Evolutionary conservation across 371 early-diverging fungal species (phyloP), one percentile per base, ranked within the genome.

Genomic region (Astathelohania contejeani): DNA sequence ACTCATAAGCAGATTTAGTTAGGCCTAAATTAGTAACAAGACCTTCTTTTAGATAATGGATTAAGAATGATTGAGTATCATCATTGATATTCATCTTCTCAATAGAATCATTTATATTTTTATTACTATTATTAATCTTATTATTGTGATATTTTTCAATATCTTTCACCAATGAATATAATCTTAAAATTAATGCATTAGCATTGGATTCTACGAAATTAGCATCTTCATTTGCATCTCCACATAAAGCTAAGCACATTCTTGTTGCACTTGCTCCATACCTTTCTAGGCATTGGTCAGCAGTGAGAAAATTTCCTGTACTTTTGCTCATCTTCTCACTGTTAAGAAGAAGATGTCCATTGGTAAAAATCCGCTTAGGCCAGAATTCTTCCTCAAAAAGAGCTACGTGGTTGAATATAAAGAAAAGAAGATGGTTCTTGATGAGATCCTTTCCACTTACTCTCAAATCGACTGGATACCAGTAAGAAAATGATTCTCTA

Each of bases 241-340:
- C 94, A 54, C 87, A 85, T 70, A 85, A 82, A 29, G 91, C 92
- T 39, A 97, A 78, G 9, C 88, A 84, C 73, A 94, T 79, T 55
- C 96, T 83, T 6, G 91, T 88, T 14, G 95, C 93, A 73, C 91
- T 91, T 38, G 92, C 92, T 60, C 95, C 91, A 67, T 83, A 99
- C 67, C 81, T 84, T 26, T 77, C 77, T 25, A 90, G 71, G 20
- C 86, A 81, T 52, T 93, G 85, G 22, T 77, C 73, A 53, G 91
- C 79, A 39, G 88, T 90, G 77, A 96, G 72, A 67, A 90, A 94
- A 80, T 96, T 99, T 45, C 97, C 97, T n/a, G 90, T 90, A 40
- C 86, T 86, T 79, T 99, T 99, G 68, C 88, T 82, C 99, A 99
- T 99, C 80, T 99, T 99, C 48, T 88, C 85, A 52, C 81, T 76